Conservation (phyloP, 306 rosid species). For the Canavalia ensiformis region DNA sequence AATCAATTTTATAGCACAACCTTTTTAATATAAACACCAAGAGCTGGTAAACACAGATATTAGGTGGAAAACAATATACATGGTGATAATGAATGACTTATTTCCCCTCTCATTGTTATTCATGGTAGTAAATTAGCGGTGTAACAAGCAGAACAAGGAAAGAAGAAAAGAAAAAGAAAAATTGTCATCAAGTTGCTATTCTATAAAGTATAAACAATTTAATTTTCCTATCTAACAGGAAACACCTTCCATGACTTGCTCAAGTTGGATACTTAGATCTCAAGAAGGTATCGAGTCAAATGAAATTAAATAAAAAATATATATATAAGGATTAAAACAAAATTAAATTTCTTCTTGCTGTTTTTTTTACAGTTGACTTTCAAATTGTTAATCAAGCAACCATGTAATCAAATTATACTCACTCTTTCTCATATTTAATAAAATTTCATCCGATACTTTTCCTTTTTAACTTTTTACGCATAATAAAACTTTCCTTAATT, state of each 20-base stretch:
- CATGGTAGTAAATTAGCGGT: neutral
- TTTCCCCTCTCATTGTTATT: neutral
- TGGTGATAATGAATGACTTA: neutral
- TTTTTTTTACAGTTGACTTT: neutral
- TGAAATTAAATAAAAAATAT: neutral
- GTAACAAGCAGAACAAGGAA: neutral
- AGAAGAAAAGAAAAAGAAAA: neutral
- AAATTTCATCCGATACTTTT: too few species aligned
- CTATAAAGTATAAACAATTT: neutral
- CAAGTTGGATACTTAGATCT: constrained; percentile 35
- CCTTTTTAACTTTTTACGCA: too few species aligned
- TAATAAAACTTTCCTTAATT: too few species aligned
- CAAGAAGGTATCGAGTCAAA: constrained; percentile 14
- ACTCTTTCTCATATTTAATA: too few species aligned
- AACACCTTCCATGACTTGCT: constrained; percentile 28
- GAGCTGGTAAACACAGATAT: neutral
- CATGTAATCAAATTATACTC: neutral
- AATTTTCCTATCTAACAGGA: constrained; percentile 28
- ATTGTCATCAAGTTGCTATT: neutral
- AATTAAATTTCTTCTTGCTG: neutral
- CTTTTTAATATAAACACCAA: neutral
- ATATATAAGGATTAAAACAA: neutral
- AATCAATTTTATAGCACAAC: neutral
- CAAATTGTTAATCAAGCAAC: constrained; percentile 41
- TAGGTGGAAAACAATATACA: constrained; percentile 21